These are phyloP conservation scores for Arachis monticola DNA, from an alignment of 331 rosid genomes.

Conservation along the genomic window DNA sequence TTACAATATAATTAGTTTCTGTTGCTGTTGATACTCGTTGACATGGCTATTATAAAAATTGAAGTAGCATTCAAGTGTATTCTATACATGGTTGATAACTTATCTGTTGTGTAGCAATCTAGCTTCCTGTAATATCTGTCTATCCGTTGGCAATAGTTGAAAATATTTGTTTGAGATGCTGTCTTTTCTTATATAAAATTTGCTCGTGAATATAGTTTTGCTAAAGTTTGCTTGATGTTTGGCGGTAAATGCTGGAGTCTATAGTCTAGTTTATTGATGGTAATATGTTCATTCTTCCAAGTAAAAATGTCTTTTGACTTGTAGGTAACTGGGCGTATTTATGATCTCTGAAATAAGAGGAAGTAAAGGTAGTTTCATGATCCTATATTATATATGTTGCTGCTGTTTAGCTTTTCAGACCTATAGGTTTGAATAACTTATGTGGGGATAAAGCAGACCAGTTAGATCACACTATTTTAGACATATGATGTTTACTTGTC, in stretches of 20 bases:
- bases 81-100: neutral
- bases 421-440: conserved; percentile 48
- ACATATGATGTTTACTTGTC: conserved; percentile 6
- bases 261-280: conserved; percentile 75
- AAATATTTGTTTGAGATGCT: conserved; percentile 16
- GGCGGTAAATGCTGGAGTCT: conserved; percentile 53
- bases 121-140: neutral
- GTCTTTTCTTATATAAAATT: conserved; percentile 12
- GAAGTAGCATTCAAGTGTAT: conserved; percentile 11
- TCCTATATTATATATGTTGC: conserved; percentile 73
- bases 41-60: conserved; percentile 10
- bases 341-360: conserved; percentile 99
- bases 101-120: conserved; percentile 8
- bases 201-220: conserved; percentile 27
- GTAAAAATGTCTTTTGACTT: conserved; percentile 98
- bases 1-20: neutral
- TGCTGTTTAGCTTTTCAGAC: conserved; percentile 56
- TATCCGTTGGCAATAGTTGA: conserved; percentile 3
- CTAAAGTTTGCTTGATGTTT: conserved; percentile 45
- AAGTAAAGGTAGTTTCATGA: conserved; percentile 98
- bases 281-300: conserved; percentile 92
- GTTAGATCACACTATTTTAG: conserved; percentile 8
- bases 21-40: conserved; percentile 13
- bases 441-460: conserved; percentile 32
- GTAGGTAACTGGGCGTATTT: conserved; percentile 99